A percentile compares a stretch with the other conserved stretches of the same genome.
These are phyloP conservation scores for Juglanconis juglandina DNA, from an alignment of 2,329 filamentous ascomycete genomes.

Conservation along the genomic window DNA sequence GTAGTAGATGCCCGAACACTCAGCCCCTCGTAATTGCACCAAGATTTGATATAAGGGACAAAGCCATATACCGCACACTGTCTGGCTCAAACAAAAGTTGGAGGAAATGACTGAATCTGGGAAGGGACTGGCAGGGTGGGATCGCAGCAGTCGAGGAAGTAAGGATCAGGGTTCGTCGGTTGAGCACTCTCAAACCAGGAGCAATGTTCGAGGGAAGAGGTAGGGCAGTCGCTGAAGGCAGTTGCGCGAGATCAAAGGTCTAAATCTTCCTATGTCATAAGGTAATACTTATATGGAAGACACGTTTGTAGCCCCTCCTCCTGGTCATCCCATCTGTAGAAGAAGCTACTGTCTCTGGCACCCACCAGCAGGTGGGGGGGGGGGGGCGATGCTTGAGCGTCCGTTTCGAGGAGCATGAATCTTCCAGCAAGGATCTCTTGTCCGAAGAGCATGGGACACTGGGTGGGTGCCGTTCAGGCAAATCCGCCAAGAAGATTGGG, in stretches of 20 bases:
- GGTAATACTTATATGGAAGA: constrained; percentile 8
- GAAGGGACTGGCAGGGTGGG: constrained; percentile 23
- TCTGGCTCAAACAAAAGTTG: constrained; percentile 21
- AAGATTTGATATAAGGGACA: constrained; percentile 6
- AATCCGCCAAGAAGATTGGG: constrained; percentile 14
- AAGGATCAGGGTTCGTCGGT: constrained; percentile 26
- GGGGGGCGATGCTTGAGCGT: constrained; percentile 23
- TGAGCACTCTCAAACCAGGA: constrained; percentile 7
- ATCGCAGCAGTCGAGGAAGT: constrained; percentile 23
- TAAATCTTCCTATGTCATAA: neutral
- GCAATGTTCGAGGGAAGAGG: constrained; percentile 3
- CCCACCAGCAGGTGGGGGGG: constrained; percentile 23
- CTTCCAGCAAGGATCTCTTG: constrained; percentile 34
- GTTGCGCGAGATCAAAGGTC: neutral
- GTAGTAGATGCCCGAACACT: neutral
- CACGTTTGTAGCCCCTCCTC: neutral
- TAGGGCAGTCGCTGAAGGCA: neutral
- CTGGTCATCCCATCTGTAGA: constrained; percentile 9
- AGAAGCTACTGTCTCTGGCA: neutral
- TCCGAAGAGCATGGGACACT: constrained; percentile 45
- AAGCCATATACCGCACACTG: constrained; percentile 12
- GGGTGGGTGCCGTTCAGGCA: constrained; percentile 23
- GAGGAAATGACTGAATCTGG: constrained; percentile 21
- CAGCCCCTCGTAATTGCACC: constrained; percentile 5
- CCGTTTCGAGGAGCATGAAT: constrained; percentile 40